Percentiles rank a stretch among this genome's conserved stretches.
phyloP scores from a whole-genome alignment of 2,329 filamentous ascomycete species.

The Aspergillus pseudotamarii region DNA sequence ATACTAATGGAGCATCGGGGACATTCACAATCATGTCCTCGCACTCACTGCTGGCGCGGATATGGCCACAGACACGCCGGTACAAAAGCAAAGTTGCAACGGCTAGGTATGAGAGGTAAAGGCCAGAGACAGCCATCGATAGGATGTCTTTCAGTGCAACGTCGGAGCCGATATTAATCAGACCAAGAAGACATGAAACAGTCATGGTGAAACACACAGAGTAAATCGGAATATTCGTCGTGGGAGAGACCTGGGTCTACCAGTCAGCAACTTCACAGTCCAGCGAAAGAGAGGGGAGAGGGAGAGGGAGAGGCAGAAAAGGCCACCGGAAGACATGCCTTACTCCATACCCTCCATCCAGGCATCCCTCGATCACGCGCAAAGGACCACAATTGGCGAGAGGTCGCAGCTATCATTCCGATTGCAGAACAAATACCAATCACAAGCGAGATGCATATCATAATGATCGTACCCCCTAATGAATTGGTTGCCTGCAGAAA shows the following conservation, averaged over 20 bases:
- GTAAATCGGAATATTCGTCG: too few species aligned
- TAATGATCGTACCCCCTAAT: constrained; percentile 31
- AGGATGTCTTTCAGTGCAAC: constrained; percentile 55
- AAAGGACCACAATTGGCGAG: constrained; percentile 41
- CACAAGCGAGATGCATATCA: constrained; percentile 28
- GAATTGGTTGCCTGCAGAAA: constrained; percentile 52
- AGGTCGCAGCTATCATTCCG: constrained; percentile 36
- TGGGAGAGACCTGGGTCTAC: too few species aligned
- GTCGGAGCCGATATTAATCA: constrained; percentile 56
- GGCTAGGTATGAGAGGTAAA: constrained; percentile 54
- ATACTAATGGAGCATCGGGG: neutral
- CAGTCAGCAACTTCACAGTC: too few species aligned
- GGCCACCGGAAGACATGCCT: too few species aligned
- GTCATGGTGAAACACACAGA: too few species aligned
- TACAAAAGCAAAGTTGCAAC: constrained; percentile 48
- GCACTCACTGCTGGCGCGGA: constrained; percentile 13
- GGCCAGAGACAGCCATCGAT: constrained; percentile 49
- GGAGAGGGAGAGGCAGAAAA: too few species aligned
- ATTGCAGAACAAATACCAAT: constrained; percentile 33
- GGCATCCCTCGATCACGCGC: constrained; percentile 41
- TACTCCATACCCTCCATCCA: constrained; percentile 22
- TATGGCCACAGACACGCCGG: constrained; percentile 40
- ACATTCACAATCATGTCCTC: neutral
- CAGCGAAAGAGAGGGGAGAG: too few species aligned
- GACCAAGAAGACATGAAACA: constrained; percentile 40